Percentiles rank a stretch among this genome's conserved stretches.
These are phyloP conservation scores for Magnusiomyces suaveolens DNA, from an alignment of 1,139 yeast species.

Conservation along the genomic window DNA sequence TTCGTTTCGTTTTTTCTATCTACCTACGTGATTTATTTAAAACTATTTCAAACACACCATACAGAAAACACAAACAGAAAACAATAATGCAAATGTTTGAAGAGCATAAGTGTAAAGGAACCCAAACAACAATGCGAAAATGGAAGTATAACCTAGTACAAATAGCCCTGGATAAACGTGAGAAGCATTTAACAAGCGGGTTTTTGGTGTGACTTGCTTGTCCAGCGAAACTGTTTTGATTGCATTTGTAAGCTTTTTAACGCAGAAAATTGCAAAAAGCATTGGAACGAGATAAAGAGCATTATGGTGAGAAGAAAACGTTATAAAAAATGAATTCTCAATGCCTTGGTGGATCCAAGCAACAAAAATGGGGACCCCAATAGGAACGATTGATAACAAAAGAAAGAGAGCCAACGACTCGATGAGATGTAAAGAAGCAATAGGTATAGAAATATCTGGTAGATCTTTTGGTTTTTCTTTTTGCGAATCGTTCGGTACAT, in stretches of 20 bases:
- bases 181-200: neutral
- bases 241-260: neutral
- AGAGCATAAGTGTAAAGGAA: neutral
- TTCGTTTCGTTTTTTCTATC: no score
- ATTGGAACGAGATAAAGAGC: constrained; percentile 27
- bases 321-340: constrained; percentile 24
- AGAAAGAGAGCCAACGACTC: constrained; percentile 21
- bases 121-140: constrained; percentile 4
- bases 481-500: neutral
- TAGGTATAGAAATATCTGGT: neutral
- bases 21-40: no score
- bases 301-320: constrained; percentile 29
- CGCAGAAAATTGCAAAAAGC: neutral
- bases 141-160: constrained; percentile 9
- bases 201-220: neutral
- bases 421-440: constrained; percentile 15
- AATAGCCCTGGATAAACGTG: neutral
- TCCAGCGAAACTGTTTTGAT: neutral
- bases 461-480: neutral
- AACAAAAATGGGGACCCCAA: constrained; percentile 30
- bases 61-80: neutral
- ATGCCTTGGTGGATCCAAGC: constrained; percentile 32
- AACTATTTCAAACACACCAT: neutral
- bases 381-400: constrained; percentile 28
- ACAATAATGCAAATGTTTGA: constrained; percentile 1